Evolutionary conservation across 352 stramenopile species (phyloP), one percentile per base, ranked within the genome.

Genomic region (Phytophthora niederhauseri): DNA sequence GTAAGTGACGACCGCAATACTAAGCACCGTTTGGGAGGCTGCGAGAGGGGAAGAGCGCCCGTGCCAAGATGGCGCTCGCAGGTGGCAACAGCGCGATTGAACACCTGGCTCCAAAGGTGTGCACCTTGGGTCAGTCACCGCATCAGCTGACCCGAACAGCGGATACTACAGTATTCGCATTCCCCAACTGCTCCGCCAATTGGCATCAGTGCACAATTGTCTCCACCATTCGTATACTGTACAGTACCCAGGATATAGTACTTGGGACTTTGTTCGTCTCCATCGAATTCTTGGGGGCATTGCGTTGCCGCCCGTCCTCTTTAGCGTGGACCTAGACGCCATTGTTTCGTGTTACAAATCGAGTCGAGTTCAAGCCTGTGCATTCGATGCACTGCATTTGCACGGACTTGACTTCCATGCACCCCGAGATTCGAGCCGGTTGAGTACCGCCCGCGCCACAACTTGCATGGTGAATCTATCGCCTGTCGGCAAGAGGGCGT

Each of bases 101-200:
- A 52, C 43, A 67, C 22, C 30, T 58, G 50, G 64, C 55, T 9
- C 34, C 64, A 67, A 66, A 67, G 50, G 49, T 28, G 43, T 24
- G 63, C 55, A 54, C 7, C 30, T 26, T 20, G 22, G 45, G 49
- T 60, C 50, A 24, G 50, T 71, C 58, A 68, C 49, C 51, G 50
- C 58, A 68, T 72, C 58, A 62, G 38, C n/a, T 54, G 57, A 66
- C 28, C 45, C 45, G 48, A 63, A 20, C 52, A 58, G 26, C 49
- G 60, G 14, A 52, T 61, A 38, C 28, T 34, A 34, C 28, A 34
- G 41, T 41, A 52, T 20, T n/a, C 7, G 36, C 34, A 7, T 9
- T 36, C 36, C 38, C 22, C 19, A 22, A 60, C 34, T 20, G 53
- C 34, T 50, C 34, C 12, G 17, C 43, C 17, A 22, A 50, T 22